Base-by-base conservation (phyloP, 345 rosid species). In the Salix koriyanagi region DNA sequence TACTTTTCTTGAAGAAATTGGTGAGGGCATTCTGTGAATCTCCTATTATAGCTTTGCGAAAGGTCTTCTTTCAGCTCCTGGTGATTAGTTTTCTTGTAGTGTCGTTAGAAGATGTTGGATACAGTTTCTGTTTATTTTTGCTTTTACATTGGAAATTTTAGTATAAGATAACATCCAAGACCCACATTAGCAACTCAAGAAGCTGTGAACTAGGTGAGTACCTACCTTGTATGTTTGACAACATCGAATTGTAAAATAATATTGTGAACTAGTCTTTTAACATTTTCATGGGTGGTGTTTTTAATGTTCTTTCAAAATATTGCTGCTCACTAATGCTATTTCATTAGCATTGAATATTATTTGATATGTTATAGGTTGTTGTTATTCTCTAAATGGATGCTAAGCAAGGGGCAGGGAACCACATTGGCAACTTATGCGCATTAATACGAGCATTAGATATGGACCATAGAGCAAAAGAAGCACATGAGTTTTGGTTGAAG, bases 331-430 rank as follows among this genome's bases (percentile, higher is more conserved):
- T 65, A n/a, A 56, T 56, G 25, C 23, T 56, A 8, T n/a, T 54
- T 56, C 13, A 21, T 56, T 56, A 56, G 1, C 61, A n/a, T 1
- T 8, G 9, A 21, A 23, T 7, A n/a, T 8, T 56, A 7, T 56
- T 56, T 56, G 26, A 56, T 56, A 23, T 56, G 61, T 32, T 65
- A 4, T 65, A 65, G 18, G 30, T 56, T 28, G 23, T 2, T 25
- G 11, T 44, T 64, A 19, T 9, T 26, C 26, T 9, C 18, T 46
- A 13, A 96, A 81, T 96, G 99, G 99, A 91, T 96, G 89, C 89
- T 96, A 72, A 96, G 99, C 89, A 96, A 93, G 84, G 98, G 98
- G 69, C 97, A 96, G 79, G 98, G 97, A 83, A 86, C 85, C 75
- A 96, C 99, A 58, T 86, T 90, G 88, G 98, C 97, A 73, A 91